Conservation (phyloP, 768 basidiomycete genomes). For the Hericium coralloides region DNA sequence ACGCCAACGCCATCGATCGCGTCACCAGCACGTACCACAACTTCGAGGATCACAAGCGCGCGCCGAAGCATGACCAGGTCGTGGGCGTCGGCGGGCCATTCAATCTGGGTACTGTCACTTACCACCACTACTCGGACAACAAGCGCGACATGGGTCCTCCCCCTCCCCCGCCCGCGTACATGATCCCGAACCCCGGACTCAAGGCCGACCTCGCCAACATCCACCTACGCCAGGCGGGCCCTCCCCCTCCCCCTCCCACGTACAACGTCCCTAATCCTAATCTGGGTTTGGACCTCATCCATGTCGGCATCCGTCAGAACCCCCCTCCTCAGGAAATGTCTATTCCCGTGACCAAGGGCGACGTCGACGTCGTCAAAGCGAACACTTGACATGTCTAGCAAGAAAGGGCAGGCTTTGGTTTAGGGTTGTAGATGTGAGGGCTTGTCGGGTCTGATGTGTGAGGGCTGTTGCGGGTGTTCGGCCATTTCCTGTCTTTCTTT, state of each 20-base stretch:
- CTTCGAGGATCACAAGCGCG: neutral
- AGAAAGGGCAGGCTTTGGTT: too few relatives aligned
- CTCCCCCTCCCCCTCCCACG: neutral
- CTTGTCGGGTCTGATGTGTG: too few relatives aligned
- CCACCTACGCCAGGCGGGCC: neutral
- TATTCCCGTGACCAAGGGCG: neutral
- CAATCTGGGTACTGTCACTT: neutral
- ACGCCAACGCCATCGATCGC: neutral
- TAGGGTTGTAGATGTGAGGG: too few relatives aligned
- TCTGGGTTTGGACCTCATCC: neutral
- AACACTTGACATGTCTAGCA: neutral
- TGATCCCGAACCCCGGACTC: neutral
- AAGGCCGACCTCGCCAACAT: neutral
- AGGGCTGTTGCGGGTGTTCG: too few relatives aligned
- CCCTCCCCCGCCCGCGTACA: neutral
- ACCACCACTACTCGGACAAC: neutral
- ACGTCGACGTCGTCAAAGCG: neutral
- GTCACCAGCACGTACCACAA: neutral
- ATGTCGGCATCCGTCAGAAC: neutral
- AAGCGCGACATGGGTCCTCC: neutral
- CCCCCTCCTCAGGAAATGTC: neutral
- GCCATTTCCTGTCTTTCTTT: too few relatives aligned
- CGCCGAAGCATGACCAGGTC: neutral
- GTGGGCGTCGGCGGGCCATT: neutral
- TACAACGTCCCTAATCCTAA: neutral